A percentile compares a stretch with the other conserved stretches of the same genome.
These are phyloP conservation scores for Blepharisma undulans DNA, from an alignment of 169 alveolate species.

Conservation along the genomic window DNA sequence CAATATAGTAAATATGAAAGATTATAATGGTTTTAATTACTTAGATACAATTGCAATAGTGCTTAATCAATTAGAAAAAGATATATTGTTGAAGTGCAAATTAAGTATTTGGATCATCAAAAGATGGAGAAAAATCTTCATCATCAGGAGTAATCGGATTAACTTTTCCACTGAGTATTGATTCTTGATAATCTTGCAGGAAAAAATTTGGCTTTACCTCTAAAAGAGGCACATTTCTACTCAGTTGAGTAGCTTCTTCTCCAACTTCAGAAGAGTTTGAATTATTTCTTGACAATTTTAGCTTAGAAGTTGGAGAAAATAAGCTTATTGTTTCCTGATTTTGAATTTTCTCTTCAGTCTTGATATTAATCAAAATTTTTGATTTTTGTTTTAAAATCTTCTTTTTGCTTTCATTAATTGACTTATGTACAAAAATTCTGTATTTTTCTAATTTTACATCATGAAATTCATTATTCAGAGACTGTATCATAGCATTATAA, in stretches of 20 bases:
- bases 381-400: background rate
- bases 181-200: background rate
- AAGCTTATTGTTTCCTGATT: background rate
- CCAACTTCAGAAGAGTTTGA: background rate
- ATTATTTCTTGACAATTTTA: background rate
- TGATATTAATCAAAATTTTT: too few relatives aligned
- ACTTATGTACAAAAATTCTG: background rate
- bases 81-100: background rate
- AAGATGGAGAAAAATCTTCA: background rate
- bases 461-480: background rate
- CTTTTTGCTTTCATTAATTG: background rate
- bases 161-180: background rate
- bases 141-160: background rate
- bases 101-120: background rate
- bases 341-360: background rate
- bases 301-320: background rate
- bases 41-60: background rate
- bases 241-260: background rate
- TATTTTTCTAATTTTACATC: background rate
- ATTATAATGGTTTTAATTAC: background rate
- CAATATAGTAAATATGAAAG: background rate
- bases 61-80: background rate
- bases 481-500: background rate
- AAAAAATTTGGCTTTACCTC: background rate
- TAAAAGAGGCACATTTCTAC: background rate